A percentile compares a stretch with the other conserved stretches of the same genome.
Evolutionary conservation across 257 asterid species (phyloP).

Genomic region (Gentiana straminea): DNA sequence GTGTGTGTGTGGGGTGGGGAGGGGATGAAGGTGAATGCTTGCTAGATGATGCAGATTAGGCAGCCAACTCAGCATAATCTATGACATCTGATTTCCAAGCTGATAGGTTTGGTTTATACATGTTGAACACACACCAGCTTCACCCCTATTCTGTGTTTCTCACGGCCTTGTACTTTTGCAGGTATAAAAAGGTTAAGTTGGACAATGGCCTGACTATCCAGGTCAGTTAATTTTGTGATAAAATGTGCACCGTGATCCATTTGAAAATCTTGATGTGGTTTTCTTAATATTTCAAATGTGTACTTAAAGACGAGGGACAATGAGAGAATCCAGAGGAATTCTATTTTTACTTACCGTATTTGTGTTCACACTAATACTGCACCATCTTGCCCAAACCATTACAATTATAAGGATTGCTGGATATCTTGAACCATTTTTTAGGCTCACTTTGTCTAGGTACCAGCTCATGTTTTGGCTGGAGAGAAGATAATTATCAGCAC

Average conservation of each 20-base stretch:
- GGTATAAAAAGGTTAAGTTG: slow-evolving; percentile 80
- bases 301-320: too few relatives aligned
- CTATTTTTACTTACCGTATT: background rate
- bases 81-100: too few relatives aligned
- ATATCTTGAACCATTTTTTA: background rate
- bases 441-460: slow-evolving; percentile 31
- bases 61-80: too few relatives aligned
- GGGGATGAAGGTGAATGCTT: too few relatives aligned
- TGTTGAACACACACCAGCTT: background rate
- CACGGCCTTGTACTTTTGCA: slow-evolving; percentile 17
- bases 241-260: background rate
- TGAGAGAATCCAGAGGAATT: background rate
- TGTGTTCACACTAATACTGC: background rate
- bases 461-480: slow-evolving; percentile 60
- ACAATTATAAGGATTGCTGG: background rate
- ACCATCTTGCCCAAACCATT: background rate
- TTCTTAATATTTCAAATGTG: background rate
- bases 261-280: background rate
- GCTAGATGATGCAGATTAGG: too few relatives aligned
- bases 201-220: slow-evolving; percentile 80
- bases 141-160: background rate
- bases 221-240: slow-evolving; percentile 32
- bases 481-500: slow-evolving; percentile 59
- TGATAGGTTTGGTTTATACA: too few relatives aligned
- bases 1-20: too few relatives aligned